Base-by-base conservation (phyloP, 2,329 filamentous ascomycete species). In the Pseudogymnoascus sp. region DNA sequence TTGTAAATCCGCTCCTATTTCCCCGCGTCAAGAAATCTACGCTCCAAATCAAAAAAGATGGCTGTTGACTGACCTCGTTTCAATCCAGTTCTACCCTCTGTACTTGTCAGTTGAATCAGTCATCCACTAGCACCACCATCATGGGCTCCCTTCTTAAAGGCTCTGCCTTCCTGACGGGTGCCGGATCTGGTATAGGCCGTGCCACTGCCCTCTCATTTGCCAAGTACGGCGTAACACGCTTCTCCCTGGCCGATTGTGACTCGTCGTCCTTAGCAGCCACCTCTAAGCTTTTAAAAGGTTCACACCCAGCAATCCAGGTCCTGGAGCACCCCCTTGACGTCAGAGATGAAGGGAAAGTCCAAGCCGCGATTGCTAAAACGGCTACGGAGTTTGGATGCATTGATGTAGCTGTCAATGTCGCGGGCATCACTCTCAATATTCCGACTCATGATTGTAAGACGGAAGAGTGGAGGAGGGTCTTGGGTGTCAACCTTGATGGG, bases 361-460 rank as follows among this genome's bases (percentile, higher is more conserved):
- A 77, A n/a, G 65, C 72, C 3, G 77, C 74, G 19, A 70, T 85
- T 6, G 70, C 72, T 1, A 68, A 74, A 55, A 74, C 75, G 0
- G 77, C 77, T 1, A 68, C 72, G 12, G 69, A 73, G 58, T 84
- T 84, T 68, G 81, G 81, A 7, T 74, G 82, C 2, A 72, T 85
- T 43, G 82, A 85, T 66, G 75, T 82, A 37, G 81, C 80, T 0
- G 75, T 84, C 59, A 84, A 85, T 67, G 80, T 81, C 43, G 82
- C 82, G 1, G 83, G 82, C 2, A 76, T 84, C 26, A 72, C 72
- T 6, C 67, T 68, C 0, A 71, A 75, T 29, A 70, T 68, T 14
- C 70, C 71, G 1, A 83, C 81, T 0, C 77, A 82, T 62, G 75
- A 83, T 62, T 68, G 77, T 41, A 71, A 73, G 0, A 73, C 79